These are phyloP conservation scores for Isoetes engelmannii DNA, from an alignment of 83 land plant genomes.

Conservation along the genomic window DNA sequence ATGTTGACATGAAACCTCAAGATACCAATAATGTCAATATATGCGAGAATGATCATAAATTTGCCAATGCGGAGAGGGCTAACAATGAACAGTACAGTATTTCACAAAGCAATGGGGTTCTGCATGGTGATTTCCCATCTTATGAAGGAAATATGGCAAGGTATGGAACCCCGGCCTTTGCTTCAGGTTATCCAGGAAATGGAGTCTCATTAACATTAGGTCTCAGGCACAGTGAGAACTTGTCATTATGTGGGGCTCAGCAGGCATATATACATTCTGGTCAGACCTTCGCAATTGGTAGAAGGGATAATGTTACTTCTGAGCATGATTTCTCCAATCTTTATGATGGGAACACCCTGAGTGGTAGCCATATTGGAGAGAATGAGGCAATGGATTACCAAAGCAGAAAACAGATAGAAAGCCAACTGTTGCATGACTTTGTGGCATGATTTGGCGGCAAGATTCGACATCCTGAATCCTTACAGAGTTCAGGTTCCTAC, in stretches of 20 bases:
- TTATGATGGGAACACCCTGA: background rate
- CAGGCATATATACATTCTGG: conserved; percentile 16
- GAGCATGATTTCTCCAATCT: background rate
- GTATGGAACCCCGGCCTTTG: conserved; percentile 36
- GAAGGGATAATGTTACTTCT: background rate
- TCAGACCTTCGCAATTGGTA: background rate
- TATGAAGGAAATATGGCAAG: conserved; percentile 35
- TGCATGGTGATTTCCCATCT: conserved; percentile 20
- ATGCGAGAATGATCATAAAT: conserved; percentile 4
- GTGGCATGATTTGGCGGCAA: background rate
- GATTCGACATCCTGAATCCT: no score
- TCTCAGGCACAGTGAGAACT: conserved; percentile 53
- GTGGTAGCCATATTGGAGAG: background rate
- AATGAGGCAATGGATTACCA: background rate
- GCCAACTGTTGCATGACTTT: conserved; percentile 12
- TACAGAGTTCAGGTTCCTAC: no score
- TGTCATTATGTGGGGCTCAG: conserved; percentile 35
- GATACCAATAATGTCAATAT: conserved; percentile 5
- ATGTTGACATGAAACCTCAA: conserved; percentile 23
- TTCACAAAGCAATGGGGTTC: conserved; percentile 24
- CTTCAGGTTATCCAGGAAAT: conserved; percentile 35
- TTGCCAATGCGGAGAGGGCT: background rate
- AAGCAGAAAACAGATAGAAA: conserved; percentile 14
- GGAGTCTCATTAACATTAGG: conserved; percentile 69
- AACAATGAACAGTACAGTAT: conserved; percentile 19